Evolutionary conservation across 257 asterid genomes (phyloP), one percentile per base, ranked within the genome.

Genomic region (Nicotiana sylvestris): DNA sequence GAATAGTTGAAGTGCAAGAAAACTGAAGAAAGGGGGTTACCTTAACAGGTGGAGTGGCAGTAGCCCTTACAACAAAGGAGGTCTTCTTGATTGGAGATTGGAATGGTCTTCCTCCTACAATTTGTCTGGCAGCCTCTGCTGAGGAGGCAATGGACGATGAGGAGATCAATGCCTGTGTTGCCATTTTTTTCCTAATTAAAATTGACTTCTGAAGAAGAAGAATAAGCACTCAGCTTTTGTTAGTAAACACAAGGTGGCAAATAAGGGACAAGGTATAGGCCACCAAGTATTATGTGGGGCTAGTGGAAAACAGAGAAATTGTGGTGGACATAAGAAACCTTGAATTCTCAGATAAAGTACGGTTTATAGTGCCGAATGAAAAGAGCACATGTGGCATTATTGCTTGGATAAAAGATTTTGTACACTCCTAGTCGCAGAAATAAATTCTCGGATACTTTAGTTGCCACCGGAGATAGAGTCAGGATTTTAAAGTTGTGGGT

Each of bases 91-190:
- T 15, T 76, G 82, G 46, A 27, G 94, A 89, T 9, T 84, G 93
- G 13, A 81, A 11, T 2, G 89, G 74, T 84, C 95, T 87, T 67
- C 88, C 94, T 33, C 92, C 95, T 8, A 96, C 88, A 76, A 89
- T 86, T 74, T 92, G 92, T 56, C 97, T 87, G 9, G 93, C 85
- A 68, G 87, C 89, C 70, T 93, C 97, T 6, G 95, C 91, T 16
- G 97, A 92, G 57, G 98, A 92, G 86, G 90, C 85, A 84, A 96
- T 92, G 78, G 98, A 94, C 13, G 99, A 94, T 6, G 98, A 94
- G 29, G 99, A 96, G 82, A 93, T 91, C 90, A 94, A 77, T 37
- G 99, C 97, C 33, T 93, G 96, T 21, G 98, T 84, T 72, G 98
- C 98, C 98, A 94, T 96, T 84, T 56, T 57, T 32, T 60, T 30